Evolutionary conservation across 2,329 filamentous ascomycete genomes (phyloP).

Genomic region (Canariomyces notabilis): DNA sequence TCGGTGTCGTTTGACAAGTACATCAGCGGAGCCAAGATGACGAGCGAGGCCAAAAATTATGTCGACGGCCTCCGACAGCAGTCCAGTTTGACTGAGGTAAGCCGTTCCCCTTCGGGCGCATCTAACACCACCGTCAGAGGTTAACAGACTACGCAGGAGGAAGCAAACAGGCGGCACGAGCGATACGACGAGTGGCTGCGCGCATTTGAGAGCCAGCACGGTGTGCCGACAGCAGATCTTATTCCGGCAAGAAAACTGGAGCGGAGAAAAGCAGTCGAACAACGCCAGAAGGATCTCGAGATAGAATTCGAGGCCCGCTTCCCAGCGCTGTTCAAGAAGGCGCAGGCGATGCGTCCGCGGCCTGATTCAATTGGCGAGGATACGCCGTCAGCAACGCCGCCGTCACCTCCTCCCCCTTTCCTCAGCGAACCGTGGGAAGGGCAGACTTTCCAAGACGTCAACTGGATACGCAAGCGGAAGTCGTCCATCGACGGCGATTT

Average conservation of each 20-base stretch:
- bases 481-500: slow-evolving; percentile 19
- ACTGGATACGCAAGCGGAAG: slow-evolving; percentile 12
- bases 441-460: slow-evolving; percentile 8
- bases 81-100: slow-evolving; percentile 32
- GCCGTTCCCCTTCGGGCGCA: slow-evolving; percentile 9
- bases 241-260: slow-evolving; percentile 37
- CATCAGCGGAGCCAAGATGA: slow-evolving; percentile 41
- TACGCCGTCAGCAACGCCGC: slow-evolving; percentile 5
- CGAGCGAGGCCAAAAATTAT: slow-evolving; percentile 37
- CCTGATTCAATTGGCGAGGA: not conserved
- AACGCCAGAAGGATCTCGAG: slow-evolving; percentile 46
- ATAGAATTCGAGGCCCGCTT: slow-evolving; percentile 43
- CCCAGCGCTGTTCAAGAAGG: slow-evolving; percentile 43
- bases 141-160: slow-evolving; percentile 21
- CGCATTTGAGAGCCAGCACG: slow-evolving; percentile 40
- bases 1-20: slow-evolving; percentile 48
- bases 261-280: slow-evolving; percentile 36
- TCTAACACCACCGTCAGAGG: not conserved
- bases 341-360: slow-evolving; percentile 31
- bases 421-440: not conserved
- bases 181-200: slow-evolving; percentile 43
- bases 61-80: slow-evolving; percentile 35
- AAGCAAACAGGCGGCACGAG: slow-evolving; percentile 26
- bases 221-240: slow-evolving; percentile 34
- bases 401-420: slow-evolving; percentile 22